phyloP scores from a whole-genome alignment of 2,329 filamentous ascomycete genomes.

The Juglanconis oblonga region DNA sequence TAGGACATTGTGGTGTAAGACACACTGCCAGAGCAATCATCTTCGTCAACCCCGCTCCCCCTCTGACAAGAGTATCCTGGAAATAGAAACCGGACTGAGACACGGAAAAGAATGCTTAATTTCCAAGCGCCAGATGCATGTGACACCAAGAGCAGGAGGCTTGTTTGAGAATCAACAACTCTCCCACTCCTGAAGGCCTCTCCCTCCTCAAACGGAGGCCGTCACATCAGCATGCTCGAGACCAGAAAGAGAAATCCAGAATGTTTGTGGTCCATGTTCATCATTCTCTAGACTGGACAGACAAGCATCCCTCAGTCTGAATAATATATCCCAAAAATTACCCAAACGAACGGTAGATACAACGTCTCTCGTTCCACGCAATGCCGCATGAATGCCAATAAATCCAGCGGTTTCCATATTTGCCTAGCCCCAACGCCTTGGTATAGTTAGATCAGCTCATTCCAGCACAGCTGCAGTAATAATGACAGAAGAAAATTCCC shows the following conservation, averaged over 20 bases:
- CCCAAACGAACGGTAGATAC: conserved; percentile 8
- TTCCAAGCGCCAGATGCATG: background rate
- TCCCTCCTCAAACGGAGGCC: background rate
- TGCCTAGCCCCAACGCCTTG: conserved; percentile 10
- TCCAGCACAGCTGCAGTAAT: conserved; percentile 10
- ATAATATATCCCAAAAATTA: conserved; percentile 1
- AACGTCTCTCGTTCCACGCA: conserved; percentile 1
- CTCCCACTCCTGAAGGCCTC: background rate
- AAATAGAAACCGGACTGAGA: too few species aligned
- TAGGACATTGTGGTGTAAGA: too few species aligned
- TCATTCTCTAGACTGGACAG: conserved; percentile 5
- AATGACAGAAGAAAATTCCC: conserved; percentile 15
- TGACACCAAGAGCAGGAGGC: background rate
- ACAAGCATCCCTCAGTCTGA: background rate
- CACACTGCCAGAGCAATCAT: too few species aligned
- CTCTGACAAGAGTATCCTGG: too few species aligned
- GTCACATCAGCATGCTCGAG: background rate
- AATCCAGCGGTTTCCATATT: background rate
- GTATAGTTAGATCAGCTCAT: conserved; percentile 15
- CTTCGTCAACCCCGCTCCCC: too few species aligned
- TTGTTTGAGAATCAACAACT: background rate
- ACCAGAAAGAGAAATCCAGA: background rate
- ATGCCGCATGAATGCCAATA: background rate
- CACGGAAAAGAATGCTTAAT: background rate
- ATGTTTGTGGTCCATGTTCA: background rate